Evolutionary conservation across 1,139 yeast genomes (phyloP).

Genomic region (Debaryomycetaceae sp.): DNA sequence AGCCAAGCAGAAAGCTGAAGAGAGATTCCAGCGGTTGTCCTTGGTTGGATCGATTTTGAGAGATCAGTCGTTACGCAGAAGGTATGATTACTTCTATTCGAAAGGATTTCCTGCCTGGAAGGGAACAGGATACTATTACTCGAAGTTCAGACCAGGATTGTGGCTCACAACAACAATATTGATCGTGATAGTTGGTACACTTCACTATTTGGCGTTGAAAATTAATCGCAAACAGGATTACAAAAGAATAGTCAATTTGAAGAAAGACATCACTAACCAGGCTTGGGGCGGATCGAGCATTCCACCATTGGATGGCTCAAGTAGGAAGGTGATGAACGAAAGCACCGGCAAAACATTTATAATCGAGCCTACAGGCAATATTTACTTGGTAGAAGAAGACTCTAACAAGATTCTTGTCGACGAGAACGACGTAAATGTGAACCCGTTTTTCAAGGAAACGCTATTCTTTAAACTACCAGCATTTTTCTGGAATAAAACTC

Average conservation of each 20-base stretch:
- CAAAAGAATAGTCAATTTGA: slow-evolving; percentile 52
- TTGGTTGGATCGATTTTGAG: slow-evolving; percentile 71
- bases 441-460: slow-evolving; percentile 53
- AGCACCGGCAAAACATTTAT: slow-evolving; percentile 53
- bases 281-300: slow-evolving; percentile 60
- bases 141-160: slow-evolving; percentile 61
- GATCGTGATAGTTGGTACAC: slow-evolving; percentile 45
- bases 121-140: slow-evolving; percentile 48
- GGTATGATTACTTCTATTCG: slow-evolving; percentile 80
- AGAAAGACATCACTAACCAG: slow-evolving; percentile 46
- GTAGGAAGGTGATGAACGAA: slow-evolving; percentile 34
- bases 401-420: slow-evolving; percentile 32
- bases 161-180: slow-evolving; percentile 49
- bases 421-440: slow-evolving; percentile 35
- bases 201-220: slow-evolving; percentile 57
- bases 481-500: slow-evolving; percentile 40
- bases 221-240: slow-evolving; percentile 60
- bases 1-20: slow-evolving; percentile 46
- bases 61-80: slow-evolving; percentile 55
- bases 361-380: slow-evolving; percentile 68
- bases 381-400: slow-evolving; percentile 56
- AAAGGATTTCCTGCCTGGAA: slow-evolving; percentile 88
- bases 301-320: slow-evolving; percentile 48
- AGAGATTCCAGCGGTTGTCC: slow-evolving; percentile 70
- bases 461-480: slow-evolving; percentile 47